Evolutionary conservation across 1,284 basidiomycete species (phyloP), one percentile per base, ranked within the genome.

Genomic region (Pseudozyma tsukubaensis): DNA sequence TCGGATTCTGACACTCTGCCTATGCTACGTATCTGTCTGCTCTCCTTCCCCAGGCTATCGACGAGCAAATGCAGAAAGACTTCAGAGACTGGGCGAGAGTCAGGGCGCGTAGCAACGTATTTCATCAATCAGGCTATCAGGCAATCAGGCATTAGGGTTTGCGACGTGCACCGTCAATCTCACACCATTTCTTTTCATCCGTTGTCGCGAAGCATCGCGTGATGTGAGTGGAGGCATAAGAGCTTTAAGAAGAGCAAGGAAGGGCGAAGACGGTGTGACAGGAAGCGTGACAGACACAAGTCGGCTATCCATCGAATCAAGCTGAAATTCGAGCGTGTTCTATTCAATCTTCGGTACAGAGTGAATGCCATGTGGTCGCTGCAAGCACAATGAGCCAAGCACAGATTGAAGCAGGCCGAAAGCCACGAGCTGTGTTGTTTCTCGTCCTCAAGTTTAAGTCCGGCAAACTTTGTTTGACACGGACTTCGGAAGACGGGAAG

Each of bases 21-120:
- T 8, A 39, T 6, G 12, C 9, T 1, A 16, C 11, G 12, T 7
- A 18, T 19, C 54, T 68, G 43, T 5, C 4, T 40, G 5, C 19
- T 12, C 3, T 29, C 44, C 35, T 11, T 14, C n/a, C 11, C 5
- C 42, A 72, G 70, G 57, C 9, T 72, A 72, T 42, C 64, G 70
- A 43, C 51, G 54, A 35, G 70, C 63, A 9, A 44, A 60, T 24
- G 64, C 64, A 16, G 70, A 72, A 18, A 58, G 63, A 59, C 14
- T 52, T 52, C 45, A 44, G 24, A 51, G 47, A 32, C 49, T 55
- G 34, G 12, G 39, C 2, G 39, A 52, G 8, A 44, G 21, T 40
- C 52, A 43, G 18, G 36, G 32, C 39, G 47, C 44, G 14, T 54
- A 44, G n/a, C 4, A 12, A 8, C 21, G 7, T 18, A 29, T 6